phyloP scores from a whole-genome alignment of 1,284 basidiomycete genomes.

The Pascua sp. region DNA sequence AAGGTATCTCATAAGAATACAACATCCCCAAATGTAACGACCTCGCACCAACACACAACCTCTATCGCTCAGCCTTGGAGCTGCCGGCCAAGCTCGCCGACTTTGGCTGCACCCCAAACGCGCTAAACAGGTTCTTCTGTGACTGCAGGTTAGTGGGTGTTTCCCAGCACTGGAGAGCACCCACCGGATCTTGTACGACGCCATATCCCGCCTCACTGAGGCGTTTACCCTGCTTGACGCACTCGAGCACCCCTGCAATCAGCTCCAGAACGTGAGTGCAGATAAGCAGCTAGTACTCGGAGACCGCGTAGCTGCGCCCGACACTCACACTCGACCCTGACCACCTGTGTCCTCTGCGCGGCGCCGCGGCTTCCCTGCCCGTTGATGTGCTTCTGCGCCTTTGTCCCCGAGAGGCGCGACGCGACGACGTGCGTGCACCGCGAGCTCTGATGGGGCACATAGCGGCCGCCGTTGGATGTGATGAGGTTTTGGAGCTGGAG shows the following conservation, averaged over 20 bases:
- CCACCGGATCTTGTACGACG: conserved; percentile 43
- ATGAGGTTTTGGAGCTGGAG: conserved; percentile 49
- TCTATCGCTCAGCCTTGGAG: too few relatives aligned
- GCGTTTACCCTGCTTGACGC: conserved; percentile 33
- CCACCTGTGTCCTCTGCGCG: conserved; percentile 35
- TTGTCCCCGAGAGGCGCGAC: conserved; percentile 40
- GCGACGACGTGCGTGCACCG: conserved; percentile 47
- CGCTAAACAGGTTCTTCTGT: conserved; percentile 34
- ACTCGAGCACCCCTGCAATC: conserved; percentile 44
- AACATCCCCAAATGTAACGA: too few relatives aligned
- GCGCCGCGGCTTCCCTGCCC: conserved; percentile 37
- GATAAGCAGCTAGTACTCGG: background rate
- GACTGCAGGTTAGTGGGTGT: conserved; percentile 18
- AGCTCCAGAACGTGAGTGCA: background rate
- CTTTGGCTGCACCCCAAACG: conserved; percentile 34
- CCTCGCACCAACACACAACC: too few relatives aligned
- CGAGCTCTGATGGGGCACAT: conserved; percentile 33
- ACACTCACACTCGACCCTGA: conserved; percentile 45
- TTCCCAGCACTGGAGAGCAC: conserved; percentile 6
- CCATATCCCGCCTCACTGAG: conserved; percentile 45
- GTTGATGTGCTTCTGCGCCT: conserved; percentile 48
- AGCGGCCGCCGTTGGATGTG: conserved; percentile 43
- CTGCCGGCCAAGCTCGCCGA: too few relatives aligned
- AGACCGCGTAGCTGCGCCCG: background rate
- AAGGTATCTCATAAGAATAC: too few relatives aligned